Evolutionary conservation across 2,329 filamentous ascomycete genomes (phyloP).

Genomic region (Ophiostoma pallidulum): DNA sequence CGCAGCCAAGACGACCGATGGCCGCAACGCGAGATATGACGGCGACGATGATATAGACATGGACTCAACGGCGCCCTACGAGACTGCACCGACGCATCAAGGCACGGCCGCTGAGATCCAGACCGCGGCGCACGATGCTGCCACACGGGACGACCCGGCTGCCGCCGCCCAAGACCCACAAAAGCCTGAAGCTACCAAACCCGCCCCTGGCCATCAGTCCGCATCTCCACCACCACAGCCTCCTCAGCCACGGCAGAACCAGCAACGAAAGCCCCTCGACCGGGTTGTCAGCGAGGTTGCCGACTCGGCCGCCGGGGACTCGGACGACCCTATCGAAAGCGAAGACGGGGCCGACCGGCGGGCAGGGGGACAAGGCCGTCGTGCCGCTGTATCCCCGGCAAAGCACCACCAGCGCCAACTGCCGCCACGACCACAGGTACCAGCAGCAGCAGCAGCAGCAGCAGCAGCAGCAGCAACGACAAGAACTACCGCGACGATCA

Average conservation of each 20-base stretch:
- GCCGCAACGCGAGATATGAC: not conserved
- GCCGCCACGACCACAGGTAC: slow-evolving; percentile 12
- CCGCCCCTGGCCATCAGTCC: not conserved
- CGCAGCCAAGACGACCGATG: not conserved
- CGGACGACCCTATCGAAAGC: slow-evolving; percentile 15
- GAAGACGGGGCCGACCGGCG: slow-evolving; percentile 13
- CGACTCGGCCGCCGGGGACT: slow-evolving; percentile 30
- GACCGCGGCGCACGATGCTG: too few relatives aligned
- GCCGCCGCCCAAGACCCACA: too few relatives aligned
- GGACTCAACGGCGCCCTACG: slow-evolving; percentile 20
- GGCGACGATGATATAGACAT: slow-evolving; percentile 1
- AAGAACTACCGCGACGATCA: slow-evolving; percentile 18
- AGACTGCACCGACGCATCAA: slow-evolving; percentile 29
- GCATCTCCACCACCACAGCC: slow-evolving; percentile 18
- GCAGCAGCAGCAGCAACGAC: slow-evolving; percentile 11
- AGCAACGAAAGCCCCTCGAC: slow-evolving; percentile 20
- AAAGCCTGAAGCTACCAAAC: too few relatives aligned
- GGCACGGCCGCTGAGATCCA: too few relatives aligned
- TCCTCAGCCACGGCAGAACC: not conserved
- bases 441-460: slow-evolving; percentile 11
- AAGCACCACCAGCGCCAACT: too few relatives aligned
- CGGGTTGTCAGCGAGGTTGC: slow-evolving; percentile 31
- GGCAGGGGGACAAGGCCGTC: not conserved
- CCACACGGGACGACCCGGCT: not conserved
- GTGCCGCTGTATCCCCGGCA: not conserved